A percentile compares a stretch with the other conserved stretches of the same genome.
Evolutionary conservation across 192 early-diverging fungal genomes (phyloP).

Genomic region (Coemansia guatemalensis): DNA sequence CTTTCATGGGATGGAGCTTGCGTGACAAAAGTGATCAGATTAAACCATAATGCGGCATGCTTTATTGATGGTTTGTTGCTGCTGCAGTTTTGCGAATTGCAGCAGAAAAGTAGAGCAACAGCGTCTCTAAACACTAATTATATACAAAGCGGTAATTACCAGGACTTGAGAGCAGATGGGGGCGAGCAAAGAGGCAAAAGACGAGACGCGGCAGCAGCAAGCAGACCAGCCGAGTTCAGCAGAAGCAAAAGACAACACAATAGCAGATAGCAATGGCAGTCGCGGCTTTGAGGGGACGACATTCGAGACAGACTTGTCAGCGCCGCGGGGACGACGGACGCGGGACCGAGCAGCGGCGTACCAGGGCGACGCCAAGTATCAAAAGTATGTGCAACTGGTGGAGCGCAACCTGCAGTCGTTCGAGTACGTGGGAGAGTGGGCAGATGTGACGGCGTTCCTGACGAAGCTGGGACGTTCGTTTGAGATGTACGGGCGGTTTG

Average conservation of each 20-base stretch:
- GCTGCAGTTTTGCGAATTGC: too few relatives aligned
- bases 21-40: too few relatives aligned
- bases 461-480: constrained; percentile 81
- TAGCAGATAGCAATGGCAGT: not conserved
- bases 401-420: constrained; percentile 89
- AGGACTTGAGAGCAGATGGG: not conserved
- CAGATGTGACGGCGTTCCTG: constrained; percentile 89
- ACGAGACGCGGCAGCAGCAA: constrained; percentile 1
- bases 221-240: constrained; percentile 10
- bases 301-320: constrained; percentile 50
- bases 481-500: constrained; percentile 72
- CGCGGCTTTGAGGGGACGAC: constrained; percentile 13
- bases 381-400: constrained; percentile 77
- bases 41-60: too few relatives aligned
- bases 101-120: too few relatives aligned
- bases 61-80: too few relatives aligned
- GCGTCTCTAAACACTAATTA: too few relatives aligned
- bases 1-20: too few relatives aligned
- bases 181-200: constrained; percentile 8
- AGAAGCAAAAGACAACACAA: constrained; percentile 9
- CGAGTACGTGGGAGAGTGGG: constrained; percentile 93
- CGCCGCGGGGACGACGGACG: constrained; percentile 24
- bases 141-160: too few relatives aligned
- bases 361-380: constrained; percentile 74
- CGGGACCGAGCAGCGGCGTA: constrained; percentile 37